Percentiles rank a stretch among this genome's conserved stretches.
These are phyloP conservation scores for Sclerospora graminicola DNA, from an alignment of 352 stramenopile species.

Conservation along the genomic window DNA sequence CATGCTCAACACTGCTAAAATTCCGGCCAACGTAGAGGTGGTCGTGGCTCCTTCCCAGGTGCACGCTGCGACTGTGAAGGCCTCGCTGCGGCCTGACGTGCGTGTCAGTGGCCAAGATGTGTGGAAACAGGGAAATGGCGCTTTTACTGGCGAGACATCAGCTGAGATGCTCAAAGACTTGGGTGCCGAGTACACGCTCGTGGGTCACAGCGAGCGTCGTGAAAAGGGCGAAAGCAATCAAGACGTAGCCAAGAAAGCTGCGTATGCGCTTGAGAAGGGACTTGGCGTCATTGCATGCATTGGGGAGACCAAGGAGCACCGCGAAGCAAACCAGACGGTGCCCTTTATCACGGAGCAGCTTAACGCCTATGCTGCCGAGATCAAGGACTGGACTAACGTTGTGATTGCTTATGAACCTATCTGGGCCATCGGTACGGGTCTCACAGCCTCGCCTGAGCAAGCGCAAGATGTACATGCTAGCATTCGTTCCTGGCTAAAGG, in stretches of 20 bases:
- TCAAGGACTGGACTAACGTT: constrained; percentile 91
- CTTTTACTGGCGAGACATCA: constrained; percentile 95
- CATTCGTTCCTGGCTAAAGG: constrained; percentile 90
- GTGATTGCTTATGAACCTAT: constrained; percentile 97
- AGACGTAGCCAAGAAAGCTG: constrained; percentile 90
- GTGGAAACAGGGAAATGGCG: constrained; percentile 92
- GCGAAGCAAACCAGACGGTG: constrained; percentile 89
- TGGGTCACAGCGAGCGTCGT: constrained; percentile 94
- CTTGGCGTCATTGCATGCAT: constrained; percentile 95
- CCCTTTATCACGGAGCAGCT: constrained; percentile 92
- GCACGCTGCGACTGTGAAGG: constrained; percentile 72
- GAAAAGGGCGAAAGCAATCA: constrained; percentile 89
- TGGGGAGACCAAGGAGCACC: constrained; percentile 92
- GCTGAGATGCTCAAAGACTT: constrained; percentile 96
- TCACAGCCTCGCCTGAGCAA: constrained; percentile 97
- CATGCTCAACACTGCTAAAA: constrained; percentile 79
- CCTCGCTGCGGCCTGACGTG: constrained; percentile 49
- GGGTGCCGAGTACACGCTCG: constrained; percentile 91
- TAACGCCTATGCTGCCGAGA: constrained; percentile 79
- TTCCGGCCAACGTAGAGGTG: constrained; percentile 86
- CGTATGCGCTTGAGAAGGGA: constrained; percentile 88
- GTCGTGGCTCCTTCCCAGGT: constrained; percentile 94
- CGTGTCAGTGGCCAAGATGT: constrained; percentile 90
- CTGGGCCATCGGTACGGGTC: constrained; percentile 96
- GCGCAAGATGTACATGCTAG: constrained; percentile 95